phyloP scores from a whole-genome alignment of 805 yeast species.

The Nematodospora valgi region DNA sequence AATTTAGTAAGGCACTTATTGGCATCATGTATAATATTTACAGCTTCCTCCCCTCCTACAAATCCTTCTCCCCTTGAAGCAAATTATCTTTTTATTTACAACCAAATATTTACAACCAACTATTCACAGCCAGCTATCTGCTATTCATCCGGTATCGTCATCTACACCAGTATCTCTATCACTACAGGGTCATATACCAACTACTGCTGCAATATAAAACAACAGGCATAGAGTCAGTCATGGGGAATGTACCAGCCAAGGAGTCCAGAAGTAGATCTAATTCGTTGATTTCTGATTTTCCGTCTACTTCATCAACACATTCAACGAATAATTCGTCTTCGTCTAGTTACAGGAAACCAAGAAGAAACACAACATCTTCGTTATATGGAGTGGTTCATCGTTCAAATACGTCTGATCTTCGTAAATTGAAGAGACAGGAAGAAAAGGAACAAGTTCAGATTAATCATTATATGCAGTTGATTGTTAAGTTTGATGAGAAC shows the following conservation, averaged over 20 bases:
- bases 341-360: constrained; percentile 2
- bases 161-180: too few relatives aligned
- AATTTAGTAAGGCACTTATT: too few relatives aligned
- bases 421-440: constrained; percentile 31
- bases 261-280: constrained; percentile 33
- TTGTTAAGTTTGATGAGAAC: constrained; percentile 60
- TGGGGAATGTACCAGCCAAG: constrained; percentile 46
- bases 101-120: not conserved
- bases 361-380: constrained; percentile 18
- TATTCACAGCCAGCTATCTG: too few relatives aligned
- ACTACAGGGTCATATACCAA: too few relatives aligned
- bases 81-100: constrained; percentile 2
- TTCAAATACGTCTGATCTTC: constrained; percentile 16
- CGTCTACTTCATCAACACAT: constrained; percentile 3
- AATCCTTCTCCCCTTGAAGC: constrained; percentile 1
- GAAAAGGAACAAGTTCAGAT: constrained; percentile 56
- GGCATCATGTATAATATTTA: too few relatives aligned
- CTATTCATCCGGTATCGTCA: too few relatives aligned
- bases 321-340: constrained; percentile 7
- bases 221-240: too few relatives aligned
- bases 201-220: too few relatives aligned
- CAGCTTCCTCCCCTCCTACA: too few relatives aligned
- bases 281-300: constrained; percentile 13
- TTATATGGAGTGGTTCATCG: constrained; percentile 8
- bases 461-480: constrained; percentile 50